phyloP scores from a whole-genome alignment of 2,329 filamentous ascomycete species.

The Alternaria triticina region DNA sequence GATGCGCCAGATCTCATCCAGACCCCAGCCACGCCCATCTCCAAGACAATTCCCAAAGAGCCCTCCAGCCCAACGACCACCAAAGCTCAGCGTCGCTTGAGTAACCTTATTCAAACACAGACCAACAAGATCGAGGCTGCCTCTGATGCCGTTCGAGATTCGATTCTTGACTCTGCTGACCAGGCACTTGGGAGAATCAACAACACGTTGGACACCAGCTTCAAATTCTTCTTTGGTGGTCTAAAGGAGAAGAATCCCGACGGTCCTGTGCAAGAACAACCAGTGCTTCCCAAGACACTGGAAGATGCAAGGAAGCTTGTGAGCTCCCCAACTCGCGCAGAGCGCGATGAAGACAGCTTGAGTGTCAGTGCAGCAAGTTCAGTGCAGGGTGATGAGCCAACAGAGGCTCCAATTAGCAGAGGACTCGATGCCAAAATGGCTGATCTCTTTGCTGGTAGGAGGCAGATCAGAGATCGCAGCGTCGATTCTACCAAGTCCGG shows the following conservation, averaged over 20 bases:
- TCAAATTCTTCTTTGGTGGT: conserved; percentile 90
- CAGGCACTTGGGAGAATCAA: conserved; percentile 92
- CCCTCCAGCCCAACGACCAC: conserved; percentile 47
- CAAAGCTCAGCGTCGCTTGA: conserved; percentile 76
- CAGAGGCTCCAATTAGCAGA: conserved; percentile 27
- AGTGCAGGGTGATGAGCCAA: conserved; percentile 52
- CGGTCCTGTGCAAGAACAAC: conserved; percentile 37
- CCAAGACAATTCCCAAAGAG: conserved; percentile 25
- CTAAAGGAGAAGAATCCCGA: conserved; percentile 70
- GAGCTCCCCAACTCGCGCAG: conserved; percentile 66
- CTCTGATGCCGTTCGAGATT: conserved; percentile 76
- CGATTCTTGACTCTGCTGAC: conserved; percentile 79
- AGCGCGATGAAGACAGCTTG: conserved; percentile 59
- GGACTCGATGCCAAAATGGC: conserved; percentile 66
- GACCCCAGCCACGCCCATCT: conserved; percentile 44
- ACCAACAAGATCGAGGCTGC: conserved; percentile 81
- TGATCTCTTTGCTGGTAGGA: conserved; percentile 73
- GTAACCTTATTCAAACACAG: conserved; percentile 84
- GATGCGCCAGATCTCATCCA: conserved; percentile 49
- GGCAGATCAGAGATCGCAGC: conserved; percentile 71
- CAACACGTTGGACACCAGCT: conserved; percentile 86
- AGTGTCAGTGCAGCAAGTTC: conserved; percentile 60
- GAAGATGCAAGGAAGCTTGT: conserved; percentile 93
- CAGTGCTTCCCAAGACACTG: conserved; percentile 80
- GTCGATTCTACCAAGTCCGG: conserved; percentile 74